Conservation (phyloP, 2,329 filamentous ascomycete genomes). For the Stemphylium lycopersici region DNA sequence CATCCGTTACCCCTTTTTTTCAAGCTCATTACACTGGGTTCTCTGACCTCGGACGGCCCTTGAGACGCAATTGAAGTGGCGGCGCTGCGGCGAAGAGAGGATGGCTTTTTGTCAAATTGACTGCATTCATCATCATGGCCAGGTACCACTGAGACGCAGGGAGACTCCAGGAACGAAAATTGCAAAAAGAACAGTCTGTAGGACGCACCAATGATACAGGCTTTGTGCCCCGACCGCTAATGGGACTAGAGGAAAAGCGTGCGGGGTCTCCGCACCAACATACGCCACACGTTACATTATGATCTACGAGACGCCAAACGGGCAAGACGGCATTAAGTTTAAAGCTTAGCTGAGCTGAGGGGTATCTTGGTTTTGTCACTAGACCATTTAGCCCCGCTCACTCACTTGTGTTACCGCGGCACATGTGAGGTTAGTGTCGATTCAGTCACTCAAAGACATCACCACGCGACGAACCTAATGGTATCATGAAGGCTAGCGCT, state of each 20-base stretch:
- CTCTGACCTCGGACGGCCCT: too few species aligned
- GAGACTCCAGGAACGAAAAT: background rate
- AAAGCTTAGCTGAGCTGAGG: slow-evolving; percentile 4
- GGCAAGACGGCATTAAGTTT: background rate
- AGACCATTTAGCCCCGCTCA: slow-evolving; percentile 5
- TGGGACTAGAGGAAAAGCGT: background rate
- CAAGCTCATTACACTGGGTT: too few species aligned
- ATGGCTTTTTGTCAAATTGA: too few species aligned
- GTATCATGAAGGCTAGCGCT: background rate
- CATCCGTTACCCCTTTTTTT: too few species aligned
- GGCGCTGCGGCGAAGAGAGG: too few species aligned
- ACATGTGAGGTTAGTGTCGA: slow-evolving; percentile 7
- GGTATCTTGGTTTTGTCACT: background rate
- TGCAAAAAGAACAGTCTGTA: background rate
- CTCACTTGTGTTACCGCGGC: slow-evolving; percentile 16
- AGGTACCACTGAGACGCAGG: background rate
- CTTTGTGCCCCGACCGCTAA: slow-evolving; percentile 4
- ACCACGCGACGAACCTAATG: background rate
- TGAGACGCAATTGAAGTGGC: too few species aligned
- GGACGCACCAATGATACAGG: background rate
- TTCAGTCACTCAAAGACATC: background rate
- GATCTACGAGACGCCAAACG: slow-evolving; percentile 7
- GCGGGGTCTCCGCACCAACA: slow-evolving; percentile 17
- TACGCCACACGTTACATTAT: slow-evolving; percentile 6
- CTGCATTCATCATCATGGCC: background rate